phyloP scores from a whole-genome alignment of 768 basidiomycete genomes.

The Sarcomyxa edulis region DNA sequence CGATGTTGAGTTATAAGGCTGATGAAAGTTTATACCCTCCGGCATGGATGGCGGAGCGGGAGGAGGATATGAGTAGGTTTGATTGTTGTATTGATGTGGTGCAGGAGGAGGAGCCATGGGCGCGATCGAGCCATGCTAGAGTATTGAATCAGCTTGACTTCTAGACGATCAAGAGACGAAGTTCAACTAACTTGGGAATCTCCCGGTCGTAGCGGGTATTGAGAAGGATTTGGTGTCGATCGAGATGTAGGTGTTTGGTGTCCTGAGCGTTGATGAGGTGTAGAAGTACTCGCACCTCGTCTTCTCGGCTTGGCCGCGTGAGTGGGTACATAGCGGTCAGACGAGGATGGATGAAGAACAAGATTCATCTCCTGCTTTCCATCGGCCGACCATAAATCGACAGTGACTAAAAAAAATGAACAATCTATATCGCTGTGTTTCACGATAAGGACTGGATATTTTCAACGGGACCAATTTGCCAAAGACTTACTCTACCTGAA shows the following conservation, averaged over 20 bases:
- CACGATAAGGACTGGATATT: too few species aligned
- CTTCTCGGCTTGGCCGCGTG: slow-evolving; percentile 36
- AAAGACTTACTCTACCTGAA: slow-evolving; percentile 69
- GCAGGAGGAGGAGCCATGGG: too few species aligned
- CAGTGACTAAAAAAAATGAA: slow-evolving; percentile 86
- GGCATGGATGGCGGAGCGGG: slow-evolving; percentile 27
- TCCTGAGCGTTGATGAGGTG: slow-evolving; percentile 29
- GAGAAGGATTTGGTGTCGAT: slow-evolving; percentile 35
- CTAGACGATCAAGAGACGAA: background rate
- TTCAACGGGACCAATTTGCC: too few species aligned
- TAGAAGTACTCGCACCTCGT: slow-evolving; percentile 33
- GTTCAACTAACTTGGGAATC: slow-evolving; percentile 35
- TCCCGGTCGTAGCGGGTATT: slow-evolving; percentile 27
- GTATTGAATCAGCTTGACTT: too few species aligned
- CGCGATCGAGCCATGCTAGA: too few species aligned
- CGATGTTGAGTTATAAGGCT: slow-evolving; percentile 35
- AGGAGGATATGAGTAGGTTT: slow-evolving; percentile 41
- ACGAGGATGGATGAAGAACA: slow-evolving; percentile 79
- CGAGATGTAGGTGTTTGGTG: slow-evolving; percentile 43
- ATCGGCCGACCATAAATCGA: slow-evolving; percentile 89
- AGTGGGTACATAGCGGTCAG: slow-evolving; percentile 65
- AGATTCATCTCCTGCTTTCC: slow-evolving; percentile 83
- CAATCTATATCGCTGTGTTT: slow-evolving; percentile 77
- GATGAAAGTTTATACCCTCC: slow-evolving; percentile 37
- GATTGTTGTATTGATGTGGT: slow-evolving; percentile 33